Evolutionary conservation across 805 yeast species (phyloP).

Genomic region (Cyberlindnera maritima): DNA sequence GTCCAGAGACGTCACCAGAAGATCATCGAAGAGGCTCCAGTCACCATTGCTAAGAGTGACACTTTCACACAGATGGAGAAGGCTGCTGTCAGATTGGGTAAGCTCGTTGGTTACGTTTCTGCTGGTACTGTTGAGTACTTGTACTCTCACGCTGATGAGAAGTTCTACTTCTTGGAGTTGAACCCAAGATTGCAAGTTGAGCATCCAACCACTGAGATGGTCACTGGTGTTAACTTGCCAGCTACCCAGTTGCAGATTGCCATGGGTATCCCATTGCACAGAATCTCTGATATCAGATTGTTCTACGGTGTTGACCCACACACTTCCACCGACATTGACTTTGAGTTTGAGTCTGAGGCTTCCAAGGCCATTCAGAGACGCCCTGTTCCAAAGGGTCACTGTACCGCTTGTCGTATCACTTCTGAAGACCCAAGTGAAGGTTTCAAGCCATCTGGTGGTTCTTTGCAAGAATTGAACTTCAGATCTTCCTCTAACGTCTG

Average conservation of each 20-base stretch:
- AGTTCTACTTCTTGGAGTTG: slow-evolving; percentile 92
- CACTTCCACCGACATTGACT: slow-evolving; percentile 85
- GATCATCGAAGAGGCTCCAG: slow-evolving; percentile 99
- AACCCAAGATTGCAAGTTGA: slow-evolving; percentile 99
- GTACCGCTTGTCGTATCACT: slow-evolving; percentile 98
- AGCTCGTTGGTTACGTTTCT: slow-evolving; percentile 95
- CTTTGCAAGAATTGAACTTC: slow-evolving; percentile 92
- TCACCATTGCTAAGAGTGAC: slow-evolving; percentile 82
- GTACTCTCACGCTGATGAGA: slow-evolving; percentile 90
- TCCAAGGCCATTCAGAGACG: slow-evolving; percentile 79
- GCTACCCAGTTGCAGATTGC: slow-evolving; percentile 99
- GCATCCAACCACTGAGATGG: slow-evolving; percentile 99
- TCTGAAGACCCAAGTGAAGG: slow-evolving; percentile 99
- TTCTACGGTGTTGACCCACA: slow-evolving; percentile 96
- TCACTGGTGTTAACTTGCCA: slow-evolving; percentile 95
- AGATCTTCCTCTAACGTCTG: slow-evolving; percentile 97
- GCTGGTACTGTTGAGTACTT: slow-evolving; percentile 99
- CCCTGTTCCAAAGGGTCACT: slow-evolving; percentile 96
- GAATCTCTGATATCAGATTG: slow-evolving; percentile 88
- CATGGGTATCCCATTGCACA: slow-evolving; percentile 98
- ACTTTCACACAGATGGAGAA: slow-evolving; percentile 91
- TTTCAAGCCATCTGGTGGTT: slow-evolving; percentile 97
- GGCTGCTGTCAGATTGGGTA: slow-evolving; percentile 97
- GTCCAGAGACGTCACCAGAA: slow-evolving; percentile 99
- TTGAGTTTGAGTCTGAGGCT: slow-evolving; percentile 73